These are phyloP conservation scores for Mucor racemosus DNA, from an alignment of 371 early-diverging fungal species.

Conservation along the genomic window DNA sequence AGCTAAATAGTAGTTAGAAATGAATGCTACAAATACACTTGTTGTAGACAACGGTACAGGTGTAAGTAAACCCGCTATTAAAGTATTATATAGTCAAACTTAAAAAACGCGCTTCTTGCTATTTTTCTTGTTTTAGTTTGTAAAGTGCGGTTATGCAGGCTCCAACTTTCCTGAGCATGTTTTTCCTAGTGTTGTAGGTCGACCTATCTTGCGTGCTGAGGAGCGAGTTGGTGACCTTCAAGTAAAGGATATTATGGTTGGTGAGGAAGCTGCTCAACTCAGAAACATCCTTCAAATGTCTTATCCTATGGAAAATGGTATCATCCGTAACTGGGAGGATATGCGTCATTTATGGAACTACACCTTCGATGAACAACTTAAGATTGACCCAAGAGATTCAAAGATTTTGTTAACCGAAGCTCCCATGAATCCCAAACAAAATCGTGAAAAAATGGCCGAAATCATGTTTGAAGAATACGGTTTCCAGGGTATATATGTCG, in stretches of 20 bases:
- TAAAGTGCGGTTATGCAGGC: constrained; percentile 96
- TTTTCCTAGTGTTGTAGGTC: constrained; percentile 96
- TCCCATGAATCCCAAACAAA: constrained; percentile 92
- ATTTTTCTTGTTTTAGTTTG: constrained; percentile 70
- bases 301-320: constrained; percentile 99
- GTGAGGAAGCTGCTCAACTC: constrained; percentile 93
- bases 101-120: constrained; percentile 12
- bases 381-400: constrained; percentile 84
- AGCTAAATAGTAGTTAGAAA: constrained; percentile 17
- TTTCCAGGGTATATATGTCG: constrained; percentile 91
- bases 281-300: constrained; percentile 92
- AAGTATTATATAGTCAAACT: constrained; percentile 6
- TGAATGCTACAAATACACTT: constrained; percentile 76
- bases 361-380: constrained; percentile 91
- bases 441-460: constrained; percentile 92
- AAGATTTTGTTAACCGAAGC: constrained; percentile 97
- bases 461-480: constrained; percentile 96
- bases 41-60: constrained; percentile 97
- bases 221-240: constrained; percentile 78
- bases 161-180: constrained; percentile 95
- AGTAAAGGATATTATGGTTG: constrained; percentile 96
- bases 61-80: constrained; percentile 57
- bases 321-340: constrained; percentile 97
- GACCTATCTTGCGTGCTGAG: constrained; percentile 97
- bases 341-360: constrained; percentile 98